These are phyloP conservation scores for Candolleomyces efflorescens DNA, from an alignment of 768 basidiomycete species.

Conservation along the genomic window DNA sequence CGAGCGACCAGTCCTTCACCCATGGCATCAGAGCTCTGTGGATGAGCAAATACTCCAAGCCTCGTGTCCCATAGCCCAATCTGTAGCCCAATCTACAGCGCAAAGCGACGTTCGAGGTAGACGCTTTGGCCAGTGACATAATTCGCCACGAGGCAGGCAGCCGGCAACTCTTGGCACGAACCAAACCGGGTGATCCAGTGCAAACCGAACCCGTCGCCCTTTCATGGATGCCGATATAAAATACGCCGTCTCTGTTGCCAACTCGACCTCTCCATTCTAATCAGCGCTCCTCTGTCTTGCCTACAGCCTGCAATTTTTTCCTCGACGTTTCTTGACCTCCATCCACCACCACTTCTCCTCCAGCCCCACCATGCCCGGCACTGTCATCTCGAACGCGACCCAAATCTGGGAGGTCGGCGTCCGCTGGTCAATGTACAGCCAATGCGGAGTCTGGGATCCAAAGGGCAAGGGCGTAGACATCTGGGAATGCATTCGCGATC, in stretches of 20 bases:
- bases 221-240: neutral
- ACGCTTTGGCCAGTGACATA: neutral
- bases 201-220: neutral
- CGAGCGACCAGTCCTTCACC: too few relatives aligned
- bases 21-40: neutral
- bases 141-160: neutral
- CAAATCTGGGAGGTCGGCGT: constrained; percentile 68
- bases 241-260: constrained; percentile 1
- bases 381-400: constrained; percentile 61
- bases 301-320: constrained; percentile 12
- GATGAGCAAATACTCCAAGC: constrained; percentile 3
- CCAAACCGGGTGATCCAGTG: neutral
- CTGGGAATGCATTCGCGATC: constrained; percentile 70
- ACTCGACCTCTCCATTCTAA: constrained; percentile 5
- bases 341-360: constrained; percentile 1
- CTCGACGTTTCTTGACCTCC: neutral
- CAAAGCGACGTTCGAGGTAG: neutral
- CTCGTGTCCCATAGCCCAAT: neutral
- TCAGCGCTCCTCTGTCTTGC: neutral
- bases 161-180: neutral
- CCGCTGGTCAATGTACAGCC: constrained; percentile 59
- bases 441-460: constrained; percentile 71
- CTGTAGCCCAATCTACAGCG: too few relatives aligned
- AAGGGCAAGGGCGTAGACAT: constrained; percentile 65
- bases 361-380: constrained; percentile 29